Evolutionary conservation across 1,284 basidiomycete species (phyloP).

Genomic region (Anthracocystis setariae): DNA sequence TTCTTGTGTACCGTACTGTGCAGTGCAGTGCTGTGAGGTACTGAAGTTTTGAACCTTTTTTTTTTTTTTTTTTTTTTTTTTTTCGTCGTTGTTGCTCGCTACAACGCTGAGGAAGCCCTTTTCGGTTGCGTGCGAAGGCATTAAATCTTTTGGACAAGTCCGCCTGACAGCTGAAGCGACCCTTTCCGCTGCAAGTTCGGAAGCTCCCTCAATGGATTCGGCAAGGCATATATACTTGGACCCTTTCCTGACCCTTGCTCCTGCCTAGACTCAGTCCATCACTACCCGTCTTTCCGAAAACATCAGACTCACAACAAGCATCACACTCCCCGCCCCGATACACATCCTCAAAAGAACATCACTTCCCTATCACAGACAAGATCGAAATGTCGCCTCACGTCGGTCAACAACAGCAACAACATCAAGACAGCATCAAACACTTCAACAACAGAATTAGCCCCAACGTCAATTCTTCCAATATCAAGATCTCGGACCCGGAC

Average conservation of each 20-base stretch:
- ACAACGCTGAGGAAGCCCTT: conserved; percentile 3
- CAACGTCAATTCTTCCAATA: background rate
- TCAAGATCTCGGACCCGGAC: conserved; percentile 12
- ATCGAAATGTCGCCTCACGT: conserved; percentile 7
- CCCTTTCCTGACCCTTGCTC: background rate
- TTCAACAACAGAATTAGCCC: background rate
- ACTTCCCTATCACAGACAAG: conserved; percentile 22
- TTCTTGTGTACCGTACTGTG: too few relatives aligned
- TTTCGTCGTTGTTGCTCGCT: background rate
- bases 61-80: background rate
- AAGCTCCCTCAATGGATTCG: conserved; percentile 5
- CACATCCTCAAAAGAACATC: background rate
- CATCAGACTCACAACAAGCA: background rate
- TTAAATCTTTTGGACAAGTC: background rate
- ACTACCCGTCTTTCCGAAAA: conserved; percentile 7
- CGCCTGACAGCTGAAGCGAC: background rate
- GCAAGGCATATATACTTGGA: conserved; percentile 16
- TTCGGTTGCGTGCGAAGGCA: background rate
- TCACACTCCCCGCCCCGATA: background rate
- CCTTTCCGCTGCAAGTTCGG: conserved; percentile 4
- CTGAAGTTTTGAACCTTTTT: background rate
- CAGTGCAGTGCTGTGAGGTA: too few relatives aligned
- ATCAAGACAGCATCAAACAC: background rate
- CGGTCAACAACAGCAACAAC: background rate
- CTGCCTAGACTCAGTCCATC: conserved; percentile 1